Conservation (phyloP, 768 basidiomycete species). For the Sarcodon sp. region DNA sequence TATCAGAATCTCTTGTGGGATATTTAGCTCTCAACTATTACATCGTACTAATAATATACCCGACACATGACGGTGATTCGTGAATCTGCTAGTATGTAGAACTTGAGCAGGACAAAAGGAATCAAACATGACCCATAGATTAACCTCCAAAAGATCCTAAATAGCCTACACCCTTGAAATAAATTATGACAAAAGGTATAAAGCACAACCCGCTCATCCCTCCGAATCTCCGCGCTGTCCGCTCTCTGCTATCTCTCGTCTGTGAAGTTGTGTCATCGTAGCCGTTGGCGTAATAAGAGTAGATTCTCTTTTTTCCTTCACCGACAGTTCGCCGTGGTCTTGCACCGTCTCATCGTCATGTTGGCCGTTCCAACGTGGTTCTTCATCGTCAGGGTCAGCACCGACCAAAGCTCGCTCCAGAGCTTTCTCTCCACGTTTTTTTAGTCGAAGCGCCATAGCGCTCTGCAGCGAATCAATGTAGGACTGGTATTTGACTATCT, state of each 20-base stretch:
- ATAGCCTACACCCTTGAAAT: background rate
- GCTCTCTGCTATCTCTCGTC: background rate
- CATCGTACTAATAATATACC: too few relatives aligned
- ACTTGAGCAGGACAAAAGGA: background rate
- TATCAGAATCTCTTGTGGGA: too few relatives aligned
- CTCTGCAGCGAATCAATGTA: constrained; percentile 84
- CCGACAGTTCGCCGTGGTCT: constrained; percentile 29
- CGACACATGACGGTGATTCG: background rate
- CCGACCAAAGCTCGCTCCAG: constrained; percentile 44
- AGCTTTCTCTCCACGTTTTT: constrained; percentile 83
- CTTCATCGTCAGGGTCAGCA: constrained; percentile 19
- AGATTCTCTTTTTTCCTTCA: constrained; percentile 3
- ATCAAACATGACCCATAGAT: background rate
- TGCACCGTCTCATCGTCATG: constrained; percentile 31
- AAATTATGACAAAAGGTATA: background rate
- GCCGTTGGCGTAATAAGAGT: background rate
- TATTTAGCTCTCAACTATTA: too few relatives aligned
- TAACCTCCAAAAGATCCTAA: background rate
- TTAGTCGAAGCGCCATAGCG: constrained; percentile 76
- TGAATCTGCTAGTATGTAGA: background rate
- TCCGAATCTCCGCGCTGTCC: background rate
- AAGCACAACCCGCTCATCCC: background rate
- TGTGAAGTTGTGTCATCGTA: background rate
- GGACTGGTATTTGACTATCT: constrained; percentile 91
- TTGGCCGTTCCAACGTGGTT: constrained; percentile 25